phyloP scores from a whole-genome alignment of 106 monocot species.

The Platanthera zijinensis region DNA sequence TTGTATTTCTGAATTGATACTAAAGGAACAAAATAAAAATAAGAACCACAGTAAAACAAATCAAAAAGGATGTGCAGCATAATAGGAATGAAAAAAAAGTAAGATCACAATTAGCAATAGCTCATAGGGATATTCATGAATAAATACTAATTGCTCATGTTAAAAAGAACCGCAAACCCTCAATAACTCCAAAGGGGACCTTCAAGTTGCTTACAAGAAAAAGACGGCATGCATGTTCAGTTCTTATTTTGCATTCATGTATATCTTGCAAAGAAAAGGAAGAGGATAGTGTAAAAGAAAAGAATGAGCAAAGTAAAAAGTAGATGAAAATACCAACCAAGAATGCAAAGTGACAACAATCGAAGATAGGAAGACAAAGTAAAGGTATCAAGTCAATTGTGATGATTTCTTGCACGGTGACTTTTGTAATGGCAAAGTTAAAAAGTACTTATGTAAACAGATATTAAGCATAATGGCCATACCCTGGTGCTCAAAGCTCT shows the following conservation, averaged over 20 bases:
- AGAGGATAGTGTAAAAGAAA: neutral
- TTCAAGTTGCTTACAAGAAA: neutral
- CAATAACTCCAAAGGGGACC: neutral
- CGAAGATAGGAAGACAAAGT: neutral
- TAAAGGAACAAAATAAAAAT: neutral
- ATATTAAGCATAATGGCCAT: neutral
- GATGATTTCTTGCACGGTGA: neutral
- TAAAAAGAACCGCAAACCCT: neutral
- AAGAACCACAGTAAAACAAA: neutral
- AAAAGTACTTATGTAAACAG: neutral
- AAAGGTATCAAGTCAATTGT: neutral
- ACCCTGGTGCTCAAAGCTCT: neutral
- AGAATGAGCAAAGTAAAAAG: neutral
- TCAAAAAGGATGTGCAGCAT: neutral
- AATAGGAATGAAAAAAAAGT: neutral
- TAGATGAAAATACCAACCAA: neutral
- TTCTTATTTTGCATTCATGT: neutral
- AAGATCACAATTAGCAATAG: neutral
- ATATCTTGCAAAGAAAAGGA: neutral
- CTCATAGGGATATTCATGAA: neutral
- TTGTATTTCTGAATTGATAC: neutral
- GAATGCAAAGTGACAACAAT: neutral
- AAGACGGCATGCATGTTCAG: neutral
- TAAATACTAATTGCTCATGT: neutral
- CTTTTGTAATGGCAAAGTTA: neutral